Conservation (phyloP, 2,329 filamentous ascomycete species). For the Emmonsia crescens region DNA sequence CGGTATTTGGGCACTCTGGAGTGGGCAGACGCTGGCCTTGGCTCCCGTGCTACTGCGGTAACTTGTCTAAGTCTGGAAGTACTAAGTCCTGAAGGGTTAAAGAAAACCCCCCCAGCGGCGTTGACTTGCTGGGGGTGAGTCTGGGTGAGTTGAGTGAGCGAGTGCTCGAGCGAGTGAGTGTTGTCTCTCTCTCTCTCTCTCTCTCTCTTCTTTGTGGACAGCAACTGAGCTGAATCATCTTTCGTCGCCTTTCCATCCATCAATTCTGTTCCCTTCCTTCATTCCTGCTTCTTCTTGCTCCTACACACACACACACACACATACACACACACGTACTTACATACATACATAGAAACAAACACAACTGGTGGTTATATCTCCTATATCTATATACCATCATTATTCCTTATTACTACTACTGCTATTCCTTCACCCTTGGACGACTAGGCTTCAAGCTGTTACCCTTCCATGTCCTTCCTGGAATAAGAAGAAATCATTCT, state of each 20-base stretch:
- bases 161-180: no score
- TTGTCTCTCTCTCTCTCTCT: no score
- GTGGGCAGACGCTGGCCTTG: background rate
- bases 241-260: background rate
- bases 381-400: background rate
- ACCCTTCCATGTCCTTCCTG: background rate
- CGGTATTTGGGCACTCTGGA: no score
- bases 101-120: no score
- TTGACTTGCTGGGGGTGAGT: no score
- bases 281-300: background rate
- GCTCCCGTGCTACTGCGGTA: background rate
- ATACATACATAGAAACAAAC: background rate
- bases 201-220: background rate
- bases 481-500: background rate
- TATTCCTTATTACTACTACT: background rate
- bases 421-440: background rate
- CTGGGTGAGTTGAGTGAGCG: no score
- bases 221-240: background rate
- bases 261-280: background rate
- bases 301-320: background rate
- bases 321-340: background rate
- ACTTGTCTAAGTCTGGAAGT: no score
- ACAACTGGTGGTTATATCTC: background rate
- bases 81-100: no score
- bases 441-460: background rate